These are phyloP conservation scores for Hypoxylon intermedium DNA, from an alignment of 495 filamentous ascomycete species.

Conservation along the genomic window DNA sequence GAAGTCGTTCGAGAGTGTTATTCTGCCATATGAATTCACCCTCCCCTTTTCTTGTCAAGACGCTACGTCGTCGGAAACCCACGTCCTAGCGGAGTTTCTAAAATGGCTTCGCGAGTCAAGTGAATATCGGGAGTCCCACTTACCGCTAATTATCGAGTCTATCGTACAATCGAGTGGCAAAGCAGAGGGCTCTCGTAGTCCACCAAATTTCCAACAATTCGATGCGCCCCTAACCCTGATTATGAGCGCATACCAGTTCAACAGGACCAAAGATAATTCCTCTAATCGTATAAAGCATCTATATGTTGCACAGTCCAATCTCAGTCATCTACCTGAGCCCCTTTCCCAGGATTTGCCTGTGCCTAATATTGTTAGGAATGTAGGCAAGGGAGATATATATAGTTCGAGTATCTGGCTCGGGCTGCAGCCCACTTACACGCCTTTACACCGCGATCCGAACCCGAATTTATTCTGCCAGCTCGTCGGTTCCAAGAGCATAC, in stretches of 20 bases:
- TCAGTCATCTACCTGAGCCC: slow-evolving; percentile 66
- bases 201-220: slow-evolving; percentile 43
- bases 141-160: slow-evolving; percentile 1
- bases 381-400: slow-evolving; percentile 80
- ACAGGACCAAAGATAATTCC: slow-evolving; percentile 14
- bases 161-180: slow-evolving; percentile 1
- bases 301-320: slow-evolving; percentile 84
- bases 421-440: slow-evolving; percentile 82
- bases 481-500: slow-evolving; percentile 71
- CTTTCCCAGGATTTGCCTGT: slow-evolving; percentile 72
- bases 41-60: not conserved
- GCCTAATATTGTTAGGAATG: slow-evolving; percentile 65
- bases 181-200: not conserved
- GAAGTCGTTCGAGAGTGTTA: slow-evolving; percentile 1
- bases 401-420: slow-evolving; percentile 89
- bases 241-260: slow-evolving; percentile 45
- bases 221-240: slow-evolving; percentile 49
- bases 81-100: slow-evolving; percentile 3
- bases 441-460: slow-evolving; percentile 91
- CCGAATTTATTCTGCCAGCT: slow-evolving; percentile 92
- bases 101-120: slow-evolving; percentile 13
- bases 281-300: slow-evolving; percentile 50
- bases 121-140: slow-evolving; percentile 3
- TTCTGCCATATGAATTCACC: slow-evolving; percentile 28
- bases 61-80: not conserved